Conservation (phyloP, 2,329 filamentous ascomycete species). For the Alternaria hordeiaustralica region DNA sequence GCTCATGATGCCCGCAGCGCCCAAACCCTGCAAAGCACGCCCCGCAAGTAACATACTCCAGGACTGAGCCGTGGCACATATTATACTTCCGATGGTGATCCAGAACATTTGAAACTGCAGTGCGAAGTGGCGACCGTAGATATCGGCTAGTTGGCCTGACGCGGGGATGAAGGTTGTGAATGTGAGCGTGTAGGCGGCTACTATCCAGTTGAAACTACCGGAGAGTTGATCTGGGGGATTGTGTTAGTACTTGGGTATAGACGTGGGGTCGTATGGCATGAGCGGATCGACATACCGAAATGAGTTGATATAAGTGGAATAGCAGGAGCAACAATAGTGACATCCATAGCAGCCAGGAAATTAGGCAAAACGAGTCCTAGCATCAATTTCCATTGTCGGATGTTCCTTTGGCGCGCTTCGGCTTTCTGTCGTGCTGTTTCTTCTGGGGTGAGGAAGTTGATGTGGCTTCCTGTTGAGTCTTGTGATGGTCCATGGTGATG, state of each 20-base stretch:
- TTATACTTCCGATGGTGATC: conserved; percentile 63
- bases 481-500: neutral
- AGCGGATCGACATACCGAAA: conserved; percentile 58
- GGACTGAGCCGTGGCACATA: conserved; percentile 65
- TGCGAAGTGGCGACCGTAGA: conserved; percentile 67
- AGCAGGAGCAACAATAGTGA: conserved; percentile 68
- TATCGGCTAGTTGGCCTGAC: conserved; percentile 69
- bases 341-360: conserved; percentile 67
- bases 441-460: conserved; percentile 17
- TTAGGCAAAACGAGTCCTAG: conserved; percentile 66
- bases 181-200: conserved; percentile 72
- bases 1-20: conserved; percentile 67
- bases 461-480: conserved; percentile 5
- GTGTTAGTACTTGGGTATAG: conserved; percentile 5
- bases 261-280: neutral
- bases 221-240: conserved; percentile 61
- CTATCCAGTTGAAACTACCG: conserved; percentile 63
- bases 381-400: conserved; percentile 66
- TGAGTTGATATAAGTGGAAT: conserved; percentile 69
- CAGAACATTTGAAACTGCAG: conserved; percentile 63
- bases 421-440: conserved; percentile 19
- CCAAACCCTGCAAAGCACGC: conserved; percentile 67
- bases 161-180: conserved; percentile 71
- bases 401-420: conserved; percentile 27
- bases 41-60: conserved; percentile 69